Conservation (phyloP, 208 protist species). For the Herpetomonas samuelpessoai region DNA sequence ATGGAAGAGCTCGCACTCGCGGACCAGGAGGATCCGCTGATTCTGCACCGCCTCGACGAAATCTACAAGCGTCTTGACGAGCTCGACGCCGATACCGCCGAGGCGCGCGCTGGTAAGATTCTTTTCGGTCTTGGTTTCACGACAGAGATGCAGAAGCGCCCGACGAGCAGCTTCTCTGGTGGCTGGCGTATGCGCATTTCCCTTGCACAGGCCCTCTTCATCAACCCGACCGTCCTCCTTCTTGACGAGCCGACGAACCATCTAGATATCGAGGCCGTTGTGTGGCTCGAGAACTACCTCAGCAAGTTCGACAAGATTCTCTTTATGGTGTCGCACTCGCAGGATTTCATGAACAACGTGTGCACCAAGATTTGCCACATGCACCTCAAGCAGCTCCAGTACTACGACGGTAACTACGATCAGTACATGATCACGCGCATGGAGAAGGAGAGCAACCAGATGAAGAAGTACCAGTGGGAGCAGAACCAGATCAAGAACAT, state of each 20-base stretch:
- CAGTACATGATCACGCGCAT: slow-evolving; percentile 91
- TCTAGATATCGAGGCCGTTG: slow-evolving; percentile 95
- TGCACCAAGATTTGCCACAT: slow-evolving; percentile 97
- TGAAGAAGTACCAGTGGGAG: slow-evolving; percentile 95
- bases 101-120: slow-evolving; percentile 89
- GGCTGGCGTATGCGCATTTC: slow-evolving; percentile 98
- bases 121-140: slow-evolving; percentile 95
- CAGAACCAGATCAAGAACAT: slow-evolving; percentile 97
- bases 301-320: slow-evolving; percentile 92
- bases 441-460: slow-evolving; percentile 96
- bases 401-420: slow-evolving; percentile 97
- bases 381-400: slow-evolving; percentile 76
- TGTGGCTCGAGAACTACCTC: slow-evolving; percentile 97
- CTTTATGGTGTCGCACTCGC: slow-evolving; percentile 95
- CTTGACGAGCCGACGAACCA: slow-evolving; percentile 98
- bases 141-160: slow-evolving; percentile 73
- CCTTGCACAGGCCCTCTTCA: slow-evolving; percentile 95
- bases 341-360: slow-evolving; percentile 97
- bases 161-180: slow-evolving; percentile 90
- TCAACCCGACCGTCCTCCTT: slow-evolving; percentile 93
- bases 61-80: slow-evolving; percentile 94
- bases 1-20: slow-evolving; percentile 80
- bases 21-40: slow-evolving; percentile 79
- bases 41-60: slow-evolving; percentile 69
- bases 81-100: slow-evolving; percentile 88